phyloP scores from a whole-genome alignment of 2,329 filamentous ascomycete genomes.

The Fusarium cicatricum region DNA sequence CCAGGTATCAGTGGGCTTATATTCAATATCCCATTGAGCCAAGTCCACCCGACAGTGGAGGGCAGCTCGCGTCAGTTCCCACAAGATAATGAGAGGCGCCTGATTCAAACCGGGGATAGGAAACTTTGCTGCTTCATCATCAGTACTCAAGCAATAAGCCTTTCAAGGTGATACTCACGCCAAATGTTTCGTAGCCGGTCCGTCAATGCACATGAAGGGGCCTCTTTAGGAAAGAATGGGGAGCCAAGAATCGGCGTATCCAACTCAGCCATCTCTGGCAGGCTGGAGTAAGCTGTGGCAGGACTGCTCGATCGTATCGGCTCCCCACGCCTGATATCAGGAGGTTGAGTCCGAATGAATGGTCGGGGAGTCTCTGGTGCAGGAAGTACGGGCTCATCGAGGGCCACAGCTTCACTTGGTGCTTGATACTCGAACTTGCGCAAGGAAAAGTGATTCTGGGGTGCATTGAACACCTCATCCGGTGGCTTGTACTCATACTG shows the following conservation, averaged over 20 bases:
- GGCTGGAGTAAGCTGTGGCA: constrained; percentile 29
- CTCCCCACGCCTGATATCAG: constrained; percentile 1
- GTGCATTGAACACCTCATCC: neutral
- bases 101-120: constrained; percentile 49
- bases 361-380: neutral
- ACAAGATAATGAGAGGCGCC: constrained; percentile 59
- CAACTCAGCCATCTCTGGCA: constrained; percentile 26
- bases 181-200: constrained; percentile 49
- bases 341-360: constrained; percentile 1
- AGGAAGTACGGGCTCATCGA: constrained; percentile 25
- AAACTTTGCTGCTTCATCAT: constrained; percentile 46
- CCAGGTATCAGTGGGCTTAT: constrained; percentile 50
- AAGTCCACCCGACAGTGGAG: constrained; percentile 55
- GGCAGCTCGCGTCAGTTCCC: constrained; percentile 61
- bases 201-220: constrained; percentile 17
- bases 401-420: constrained; percentile 24
- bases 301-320: constrained; percentile 18
- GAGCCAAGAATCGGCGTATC: constrained; percentile 7
- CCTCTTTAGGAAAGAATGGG: neutral
- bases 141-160: neutral
- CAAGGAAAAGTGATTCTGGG: neutral
- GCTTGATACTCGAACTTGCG: constrained; percentile 8
- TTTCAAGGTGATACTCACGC: constrained; percentile 45
- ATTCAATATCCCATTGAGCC: constrained; percentile 45
- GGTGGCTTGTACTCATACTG: constrained; percentile 17